Evolutionary conservation across 2,329 filamentous ascomycete genomes (phyloP).

Genomic region (Cadophora luteo-olivacea): DNA sequence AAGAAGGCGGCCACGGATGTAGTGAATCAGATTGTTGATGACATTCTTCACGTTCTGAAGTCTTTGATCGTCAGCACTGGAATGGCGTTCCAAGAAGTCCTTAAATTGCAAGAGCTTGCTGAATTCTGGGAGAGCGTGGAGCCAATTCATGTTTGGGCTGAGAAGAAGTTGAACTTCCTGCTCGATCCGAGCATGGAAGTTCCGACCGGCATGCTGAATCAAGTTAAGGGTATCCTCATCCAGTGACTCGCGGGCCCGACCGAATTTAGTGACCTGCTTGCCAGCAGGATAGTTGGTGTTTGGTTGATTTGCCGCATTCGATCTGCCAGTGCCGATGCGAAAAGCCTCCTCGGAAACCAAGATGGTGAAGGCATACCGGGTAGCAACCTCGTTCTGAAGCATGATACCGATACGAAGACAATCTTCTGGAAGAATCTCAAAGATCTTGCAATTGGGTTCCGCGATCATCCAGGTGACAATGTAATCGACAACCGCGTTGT

Average conservation of each 20-base stretch:
- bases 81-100: conserved; percentile 4
- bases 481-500: conserved; percentile 52
- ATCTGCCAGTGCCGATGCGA: conserved; percentile 23
- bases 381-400: conserved; percentile 52
- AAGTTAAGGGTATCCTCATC: conserved; percentile 62
- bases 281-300: background rate
- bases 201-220: conserved; percentile 63
- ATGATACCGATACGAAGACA: conserved; percentile 62
- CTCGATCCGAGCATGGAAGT: conserved; percentile 56
- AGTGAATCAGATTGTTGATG: conserved; percentile 22
- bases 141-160: conserved; percentile 48
- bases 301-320: background rate
- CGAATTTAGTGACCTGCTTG: conserved; percentile 47
- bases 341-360: conserved; percentile 69
- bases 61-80: background rate
- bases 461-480: conserved; percentile 65
- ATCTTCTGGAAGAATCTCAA: conserved; percentile 69
- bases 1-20: conserved; percentile 27
- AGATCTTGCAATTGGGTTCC: conserved; percentile 60
- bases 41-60: background rate
- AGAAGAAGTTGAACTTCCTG: conserved; percentile 45
- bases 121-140: conserved; percentile 44
- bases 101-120: conserved; percentile 37
- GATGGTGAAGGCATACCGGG: conserved; percentile 60
- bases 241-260: conserved; percentile 54